Conservation (phyloP, 176 grass and related monocot species). For the Pontederia paniculata region DNA sequence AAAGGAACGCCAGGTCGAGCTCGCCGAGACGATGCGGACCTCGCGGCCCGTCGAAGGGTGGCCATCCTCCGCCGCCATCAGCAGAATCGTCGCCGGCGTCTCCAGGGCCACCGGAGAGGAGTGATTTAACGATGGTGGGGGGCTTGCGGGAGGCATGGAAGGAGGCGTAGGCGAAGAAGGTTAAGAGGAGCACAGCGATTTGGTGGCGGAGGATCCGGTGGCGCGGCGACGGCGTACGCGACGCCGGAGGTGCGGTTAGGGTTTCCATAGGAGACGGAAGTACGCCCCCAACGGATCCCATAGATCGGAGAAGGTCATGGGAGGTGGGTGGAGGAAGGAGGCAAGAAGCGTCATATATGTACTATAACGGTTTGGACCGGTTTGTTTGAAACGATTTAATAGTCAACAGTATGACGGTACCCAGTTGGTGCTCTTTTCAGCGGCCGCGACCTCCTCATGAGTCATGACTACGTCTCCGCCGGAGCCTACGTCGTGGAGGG, state of each 20-base stretch:
- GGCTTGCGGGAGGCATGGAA: slow-evolving; percentile 98
- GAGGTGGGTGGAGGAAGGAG: too few species aligned
- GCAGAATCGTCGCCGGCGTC: background rate
- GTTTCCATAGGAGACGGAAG: slow-evolving; percentile 2
- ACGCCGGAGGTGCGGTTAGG: background rate
- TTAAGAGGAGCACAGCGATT: slow-evolving; percentile 50
- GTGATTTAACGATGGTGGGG: slow-evolving; percentile 88
- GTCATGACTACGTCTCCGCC: too few species aligned
- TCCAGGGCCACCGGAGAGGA: slow-evolving; percentile 32
- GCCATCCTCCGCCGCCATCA: slow-evolving; percentile 18
- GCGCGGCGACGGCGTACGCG: background rate
- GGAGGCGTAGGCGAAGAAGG: slow-evolving; percentile 64
- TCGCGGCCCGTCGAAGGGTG: slow-evolving; percentile 49
- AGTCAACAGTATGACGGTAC: too few species aligned
- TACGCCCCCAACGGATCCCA: too few species aligned
- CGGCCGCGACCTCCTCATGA: too few species aligned
- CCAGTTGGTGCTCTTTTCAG: too few species aligned
- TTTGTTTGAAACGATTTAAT: too few species aligned
- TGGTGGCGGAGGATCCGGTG: slow-evolving; percentile 33
- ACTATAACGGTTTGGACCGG: too few species aligned
- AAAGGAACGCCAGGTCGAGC: slow-evolving; percentile 90
- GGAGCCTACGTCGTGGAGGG: too few species aligned
- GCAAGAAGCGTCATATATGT: too few species aligned
- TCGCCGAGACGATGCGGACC: slow-evolving; percentile 76
- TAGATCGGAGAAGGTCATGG: too few species aligned